These are phyloP conservation scores for Trichoderma reesei DNA, from an alignment of 495 filamentous ascomycete species.

Conservation along the genomic window DNA sequence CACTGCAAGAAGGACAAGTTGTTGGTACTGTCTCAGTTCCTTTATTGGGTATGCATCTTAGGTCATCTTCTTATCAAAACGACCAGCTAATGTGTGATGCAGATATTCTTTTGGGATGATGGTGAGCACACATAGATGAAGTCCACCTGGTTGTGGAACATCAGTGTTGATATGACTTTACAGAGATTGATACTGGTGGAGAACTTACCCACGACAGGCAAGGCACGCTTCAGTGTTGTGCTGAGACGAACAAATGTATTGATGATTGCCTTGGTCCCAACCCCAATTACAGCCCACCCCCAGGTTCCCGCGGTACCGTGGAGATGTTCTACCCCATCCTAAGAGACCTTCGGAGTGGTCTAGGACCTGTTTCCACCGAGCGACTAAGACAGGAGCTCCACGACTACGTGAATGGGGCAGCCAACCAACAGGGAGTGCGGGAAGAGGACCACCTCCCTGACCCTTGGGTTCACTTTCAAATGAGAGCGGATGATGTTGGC, in stretches of 20 bases:
- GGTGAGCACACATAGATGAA: background rate
- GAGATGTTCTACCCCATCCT: background rate
- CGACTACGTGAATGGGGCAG: background rate
- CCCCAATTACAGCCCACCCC: background rate
- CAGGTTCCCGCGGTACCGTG: background rate
- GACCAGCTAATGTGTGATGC: background rate
- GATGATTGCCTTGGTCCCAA: background rate
- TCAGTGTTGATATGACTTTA: background rate
- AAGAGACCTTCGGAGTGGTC: background rate
- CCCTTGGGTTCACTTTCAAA: background rate
- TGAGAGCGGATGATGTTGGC: background rate
- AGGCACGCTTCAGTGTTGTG: background rate
- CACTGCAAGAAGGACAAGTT: background rate
- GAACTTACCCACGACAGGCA: background rate
- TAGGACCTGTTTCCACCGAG: background rate
- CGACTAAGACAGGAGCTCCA: background rate
- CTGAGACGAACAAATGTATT: background rate
- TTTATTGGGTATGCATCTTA: background rate
- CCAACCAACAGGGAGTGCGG: background rate
- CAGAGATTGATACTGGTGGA: background rate
- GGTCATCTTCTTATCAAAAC: background rate
- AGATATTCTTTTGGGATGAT: background rate
- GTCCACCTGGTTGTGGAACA: background rate
- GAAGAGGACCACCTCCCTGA: background rate
- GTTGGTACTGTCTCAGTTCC: background rate